These are phyloP conservation scores for Hyphopichia burtonii DNA, from an alignment of 1,139 yeast genomes.

Conservation along the genomic window DNA sequence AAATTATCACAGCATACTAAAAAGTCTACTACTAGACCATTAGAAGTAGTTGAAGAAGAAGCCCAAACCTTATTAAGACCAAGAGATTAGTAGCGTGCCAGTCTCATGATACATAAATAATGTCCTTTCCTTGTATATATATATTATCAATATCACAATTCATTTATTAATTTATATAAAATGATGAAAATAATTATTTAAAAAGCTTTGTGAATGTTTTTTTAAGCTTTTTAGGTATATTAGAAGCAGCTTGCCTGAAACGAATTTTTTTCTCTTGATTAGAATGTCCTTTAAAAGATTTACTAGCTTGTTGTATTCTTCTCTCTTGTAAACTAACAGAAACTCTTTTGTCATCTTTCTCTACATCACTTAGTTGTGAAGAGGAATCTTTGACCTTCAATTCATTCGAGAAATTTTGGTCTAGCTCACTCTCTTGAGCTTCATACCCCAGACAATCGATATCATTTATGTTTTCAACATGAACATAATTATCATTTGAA, in stretches of 20 bases:
- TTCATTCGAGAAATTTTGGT: not conserved
- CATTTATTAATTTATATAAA: not conserved
- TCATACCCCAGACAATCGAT: not conserved
- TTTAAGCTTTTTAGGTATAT: not conserved
- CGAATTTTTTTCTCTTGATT: too few species aligned
- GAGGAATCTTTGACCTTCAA: too few species aligned
- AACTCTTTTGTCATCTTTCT: too few species aligned
- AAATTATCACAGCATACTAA: slow-evolving; percentile 35
- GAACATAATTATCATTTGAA: not conserved
- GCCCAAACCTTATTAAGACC: slow-evolving; percentile 33
- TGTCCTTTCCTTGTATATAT: slow-evolving; percentile 8
- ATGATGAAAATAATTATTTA: too few species aligned
- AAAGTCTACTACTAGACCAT: slow-evolving; percentile 27
- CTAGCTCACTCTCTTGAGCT: not conserved
- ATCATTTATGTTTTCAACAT: not conserved
- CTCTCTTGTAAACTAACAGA: too few species aligned
- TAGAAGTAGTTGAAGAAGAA: slow-evolving; percentile 31
- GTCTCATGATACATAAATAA: not conserved
- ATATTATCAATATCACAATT: slow-evolving; percentile 1
- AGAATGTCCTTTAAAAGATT: too few species aligned
- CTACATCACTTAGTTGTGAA: too few species aligned
- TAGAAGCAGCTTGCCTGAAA: too few species aligned
- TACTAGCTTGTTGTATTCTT: too few species aligned
- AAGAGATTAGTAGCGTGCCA: slow-evolving; percentile 20
- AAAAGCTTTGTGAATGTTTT: not conserved